Evolutionary conservation across 768 basidiomycete species (phyloP).

Genomic region (Plicaturopsis crispa): DNA sequence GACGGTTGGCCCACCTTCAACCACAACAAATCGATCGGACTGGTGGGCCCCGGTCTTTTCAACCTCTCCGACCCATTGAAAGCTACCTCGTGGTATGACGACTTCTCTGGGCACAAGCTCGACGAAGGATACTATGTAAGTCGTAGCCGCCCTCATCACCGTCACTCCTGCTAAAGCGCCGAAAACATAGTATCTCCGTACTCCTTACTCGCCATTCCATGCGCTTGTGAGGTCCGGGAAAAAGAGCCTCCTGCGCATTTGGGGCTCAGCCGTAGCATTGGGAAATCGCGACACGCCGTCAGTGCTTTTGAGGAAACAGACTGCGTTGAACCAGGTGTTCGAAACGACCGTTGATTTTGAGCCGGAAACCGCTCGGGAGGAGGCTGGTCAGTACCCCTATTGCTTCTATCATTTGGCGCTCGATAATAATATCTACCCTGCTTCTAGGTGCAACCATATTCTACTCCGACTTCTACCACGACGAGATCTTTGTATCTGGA

Average conservation of each 20-base stretch:
- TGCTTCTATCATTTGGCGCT: too few relatives aligned
- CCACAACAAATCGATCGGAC: conserved; percentile 20
- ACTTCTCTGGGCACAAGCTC: conserved; percentile 18
- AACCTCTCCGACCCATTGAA: conserved; percentile 20
- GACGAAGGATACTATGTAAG: conserved; percentile 28
- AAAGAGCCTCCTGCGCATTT: conserved; percentile 22
- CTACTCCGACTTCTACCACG: conserved; percentile 29
- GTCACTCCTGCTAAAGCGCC: too few relatives aligned
- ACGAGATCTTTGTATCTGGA: conserved; percentile 27
- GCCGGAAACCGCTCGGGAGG: conserved; percentile 22
- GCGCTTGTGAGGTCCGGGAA: too few relatives aligned
- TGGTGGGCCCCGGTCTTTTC: too few relatives aligned
- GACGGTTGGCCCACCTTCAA: conserved; percentile 33
- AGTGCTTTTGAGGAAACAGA: conserved; percentile 29
- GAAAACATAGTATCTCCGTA: too few relatives aligned
- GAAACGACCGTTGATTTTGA: conserved; percentile 26
- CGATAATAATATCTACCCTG: too few relatives aligned
- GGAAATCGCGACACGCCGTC: conserved; percentile 31
- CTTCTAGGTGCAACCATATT: conserved; percentile 28
- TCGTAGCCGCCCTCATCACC: too few relatives aligned
- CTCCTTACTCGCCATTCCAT: conserved; percentile 30
- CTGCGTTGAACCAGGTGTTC: conserved; percentile 28
- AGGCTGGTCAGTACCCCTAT: too few relatives aligned
- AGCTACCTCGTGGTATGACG: conserved; percentile 20
- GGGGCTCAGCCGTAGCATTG: conserved; percentile 26